Evolutionary conservation across 2,329 filamentous ascomycete genomes (phyloP), one percentile per base, ranked within the genome.

Genomic region (Diaporthe vaccinii): DNA sequence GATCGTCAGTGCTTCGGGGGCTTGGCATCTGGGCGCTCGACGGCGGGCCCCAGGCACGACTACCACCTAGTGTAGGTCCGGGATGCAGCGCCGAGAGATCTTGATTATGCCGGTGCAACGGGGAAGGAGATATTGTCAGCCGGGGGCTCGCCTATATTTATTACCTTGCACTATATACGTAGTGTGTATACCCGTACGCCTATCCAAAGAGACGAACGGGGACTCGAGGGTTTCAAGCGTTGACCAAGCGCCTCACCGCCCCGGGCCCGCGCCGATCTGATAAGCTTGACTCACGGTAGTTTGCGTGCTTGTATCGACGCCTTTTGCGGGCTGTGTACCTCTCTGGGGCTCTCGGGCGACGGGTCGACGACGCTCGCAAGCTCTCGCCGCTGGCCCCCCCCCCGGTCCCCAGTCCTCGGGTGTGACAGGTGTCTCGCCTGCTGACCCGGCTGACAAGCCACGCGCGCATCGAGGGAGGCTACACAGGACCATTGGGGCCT

Each of bases 1-100:
- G 59, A 53, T 44, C 36, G 31, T 55, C 70, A 39, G 31, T 61
- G 58, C 58, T n/a, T 57, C 61, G 61, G 59, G 25, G 51, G 39
- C 72, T 73, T 73, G 72, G 72, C 72, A 46, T 49, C 71, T 73
- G 36, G 71, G 71, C 71, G 39, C 36, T 67, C 58, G 58, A n/a
- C 58, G 58, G 71, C n/a, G n/a, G 49, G 61, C 28, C 58, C 34
- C 34, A 44, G 58, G 59, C 39, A 46, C 25, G 57, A 39, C 57
- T 36, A 61, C 34, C 20, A 22, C 57, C 36, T 61, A 8, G n/a
- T n/a, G n/a, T n/a, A n/a, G n/a, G 58, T 8, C 41, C 61, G n/a
- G 41, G 61, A 22, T 67, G 17, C 28, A 67, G 44, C 49, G 71
- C 58, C 53, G 59, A 73, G 59, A n/a, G 28, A 31, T 57, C 20